Evolutionary conservation across 106 monocot species (phyloP).

Genomic region (Gastrodia elata): DNA sequence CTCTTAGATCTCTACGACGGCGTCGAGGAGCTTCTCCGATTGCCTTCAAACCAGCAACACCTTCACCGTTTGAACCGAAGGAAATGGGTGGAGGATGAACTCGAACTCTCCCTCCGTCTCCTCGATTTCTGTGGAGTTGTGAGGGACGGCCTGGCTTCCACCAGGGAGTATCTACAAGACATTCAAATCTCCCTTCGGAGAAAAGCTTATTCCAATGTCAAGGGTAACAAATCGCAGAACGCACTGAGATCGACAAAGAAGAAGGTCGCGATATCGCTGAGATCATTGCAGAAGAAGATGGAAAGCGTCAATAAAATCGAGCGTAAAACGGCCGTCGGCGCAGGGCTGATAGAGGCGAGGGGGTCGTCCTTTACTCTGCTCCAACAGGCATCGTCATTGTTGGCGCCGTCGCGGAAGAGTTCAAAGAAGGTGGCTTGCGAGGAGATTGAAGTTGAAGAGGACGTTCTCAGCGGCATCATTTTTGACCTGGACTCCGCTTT

Average conservation of each 20-base stretch:
- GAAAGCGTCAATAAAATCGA: no score
- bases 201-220: not conserved
- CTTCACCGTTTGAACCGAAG: constrained; percentile 2
- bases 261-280: no score
- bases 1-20: constrained; percentile 15
- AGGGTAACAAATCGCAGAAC: not conserved
- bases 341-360: not conserved
- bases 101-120: constrained; percentile 30
- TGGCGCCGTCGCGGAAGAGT: no score
- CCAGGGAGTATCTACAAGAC: not conserved
- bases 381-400: no score
- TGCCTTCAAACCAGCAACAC: constrained; percentile 17
- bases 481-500: constrained; percentile 13
- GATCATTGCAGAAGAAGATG: no score
- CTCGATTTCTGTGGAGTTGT: constrained; percentile 18
- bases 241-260: no score
- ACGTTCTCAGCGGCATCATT: not conserved
- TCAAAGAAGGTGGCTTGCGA: constrained; percentile 9
- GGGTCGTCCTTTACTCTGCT: no score
- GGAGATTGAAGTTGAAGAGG: not conserved
- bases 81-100: constrained; percentile 27
- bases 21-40: constrained; percentile 21
- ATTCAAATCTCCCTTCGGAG: not conserved
- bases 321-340: no score
- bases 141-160: no score